Evolutionary conservation across 2,329 filamentous ascomycete species (phyloP).

Genomic region (Coleophoma crateriformis): DNA sequence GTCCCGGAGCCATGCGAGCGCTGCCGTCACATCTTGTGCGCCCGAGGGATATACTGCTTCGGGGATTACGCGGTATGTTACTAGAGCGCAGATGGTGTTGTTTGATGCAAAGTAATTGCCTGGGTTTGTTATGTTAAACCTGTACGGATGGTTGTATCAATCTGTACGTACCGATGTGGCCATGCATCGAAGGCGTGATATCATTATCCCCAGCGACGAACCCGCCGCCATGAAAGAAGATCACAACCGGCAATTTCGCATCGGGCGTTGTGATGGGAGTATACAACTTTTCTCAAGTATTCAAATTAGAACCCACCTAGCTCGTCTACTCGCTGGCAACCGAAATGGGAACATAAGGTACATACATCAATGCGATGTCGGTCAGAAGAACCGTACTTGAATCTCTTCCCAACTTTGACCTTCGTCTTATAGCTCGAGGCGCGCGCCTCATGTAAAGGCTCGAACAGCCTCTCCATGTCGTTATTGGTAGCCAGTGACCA

Average conservation of each 20-base stretch:
- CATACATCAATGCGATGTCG: slow-evolving; percentile 3
- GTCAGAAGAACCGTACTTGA: not conserved
- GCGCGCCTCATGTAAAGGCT: not conserved
- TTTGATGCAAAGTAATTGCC: slow-evolving; percentile 20
- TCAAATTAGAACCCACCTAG: not conserved
- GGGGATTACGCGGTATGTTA: slow-evolving; percentile 16
- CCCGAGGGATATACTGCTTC: slow-evolving; percentile 13
- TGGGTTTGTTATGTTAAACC: not conserved
- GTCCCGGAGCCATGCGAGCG: slow-evolving; percentile 12
- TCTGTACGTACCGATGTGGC: slow-evolving; percentile 7
- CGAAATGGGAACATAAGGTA: not conserved
- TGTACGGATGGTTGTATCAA: not conserved
- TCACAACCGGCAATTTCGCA: slow-evolving; percentile 6
- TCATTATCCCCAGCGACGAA: slow-evolving; percentile 13
- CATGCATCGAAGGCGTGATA: slow-evolving; percentile 10
- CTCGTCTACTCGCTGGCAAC: not conserved
- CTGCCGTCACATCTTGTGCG: slow-evolving; percentile 8
- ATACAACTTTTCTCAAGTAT: not conserved
- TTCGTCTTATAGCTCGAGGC: not conserved
- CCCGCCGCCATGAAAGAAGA: slow-evolving; percentile 18
- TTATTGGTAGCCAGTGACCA: not conserved
- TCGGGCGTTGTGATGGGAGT: not conserved
- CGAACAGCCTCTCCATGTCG: not conserved
- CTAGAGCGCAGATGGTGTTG: slow-evolving; percentile 18
- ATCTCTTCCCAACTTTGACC: not conserved